phyloP scores from a whole-genome alignment of 192 early-diverging fungal species.

The Diversispora epigaea region DNA sequence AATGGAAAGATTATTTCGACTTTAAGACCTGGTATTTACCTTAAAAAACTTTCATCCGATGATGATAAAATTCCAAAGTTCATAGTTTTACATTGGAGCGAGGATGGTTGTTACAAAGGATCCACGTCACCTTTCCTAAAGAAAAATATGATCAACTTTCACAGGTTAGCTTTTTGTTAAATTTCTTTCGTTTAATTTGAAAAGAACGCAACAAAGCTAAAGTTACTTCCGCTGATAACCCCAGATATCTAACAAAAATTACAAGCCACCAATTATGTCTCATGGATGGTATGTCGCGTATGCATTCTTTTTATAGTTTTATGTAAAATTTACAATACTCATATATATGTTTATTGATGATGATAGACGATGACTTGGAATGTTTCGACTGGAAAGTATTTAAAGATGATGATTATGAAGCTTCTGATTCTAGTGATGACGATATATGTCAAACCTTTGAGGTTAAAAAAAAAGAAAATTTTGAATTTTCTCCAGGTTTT shows the following conservation, averaged over 20 bases:
- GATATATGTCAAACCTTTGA: slow-evolving; percentile 17
- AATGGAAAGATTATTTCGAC: not conserved
- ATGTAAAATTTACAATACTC: not conserved
- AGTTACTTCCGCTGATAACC: not conserved
- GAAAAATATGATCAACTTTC: slow-evolving; percentile 35
- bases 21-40: slow-evolving; percentile 21
- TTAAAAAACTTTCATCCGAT: not conserved
- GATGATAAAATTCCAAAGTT: not conserved
- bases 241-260: slow-evolving; percentile 29
- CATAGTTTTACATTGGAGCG: slow-evolving; percentile 30
- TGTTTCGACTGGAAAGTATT: slow-evolving; percentile 15
- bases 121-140: slow-evolving; percentile 17
- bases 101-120: slow-evolving; percentile 30
- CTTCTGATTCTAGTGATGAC: not conserved
- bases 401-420: not conserved
- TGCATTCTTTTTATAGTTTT: not conserved
- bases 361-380: slow-evolving; percentile 12
- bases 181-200: not conserved
- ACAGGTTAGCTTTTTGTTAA: not conserved
- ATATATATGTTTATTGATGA: not conserved
- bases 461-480: slow-evolving; percentile 20
- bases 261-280: slow-evolving; percentile 25
- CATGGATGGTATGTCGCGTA: not conserved
- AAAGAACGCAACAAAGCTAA: not conserved
- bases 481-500: slow-evolving; percentile 18